A percentile compares a stretch with the other conserved stretches of the same genome.
Evolutionary conservation across 192 early-diverging fungal species (phyloP).

Genomic region (Pilaira anomala): DNA sequence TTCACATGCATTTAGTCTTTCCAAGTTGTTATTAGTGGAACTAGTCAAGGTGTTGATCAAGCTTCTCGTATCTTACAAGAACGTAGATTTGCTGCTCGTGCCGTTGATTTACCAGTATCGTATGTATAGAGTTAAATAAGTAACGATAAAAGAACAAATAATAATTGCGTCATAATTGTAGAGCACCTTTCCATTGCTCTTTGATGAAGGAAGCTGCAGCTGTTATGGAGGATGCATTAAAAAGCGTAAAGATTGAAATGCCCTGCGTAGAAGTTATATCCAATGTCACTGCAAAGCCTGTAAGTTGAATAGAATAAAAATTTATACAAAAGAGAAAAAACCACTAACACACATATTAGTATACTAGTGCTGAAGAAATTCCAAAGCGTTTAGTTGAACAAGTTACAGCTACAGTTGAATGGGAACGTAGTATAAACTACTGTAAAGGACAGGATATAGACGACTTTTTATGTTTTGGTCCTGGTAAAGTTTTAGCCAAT

Average conservation of each 20-base stretch:
- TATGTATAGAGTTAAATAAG: constrained; percentile 36
- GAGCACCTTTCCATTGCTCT: constrained; percentile 92
- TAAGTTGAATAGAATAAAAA: constrained; percentile 50
- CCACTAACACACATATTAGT: constrained; percentile 11
- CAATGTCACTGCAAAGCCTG: constrained; percentile 86
- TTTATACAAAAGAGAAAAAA: neutral
- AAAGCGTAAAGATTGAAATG: constrained; percentile 62
- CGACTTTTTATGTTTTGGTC: constrained; percentile 85
- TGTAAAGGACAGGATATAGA: constrained; percentile 76
- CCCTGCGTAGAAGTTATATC: constrained; percentile 86
- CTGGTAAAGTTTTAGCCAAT: constrained; percentile 86
- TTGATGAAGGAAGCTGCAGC: constrained; percentile 87
- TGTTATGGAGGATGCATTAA: constrained; percentile 69
- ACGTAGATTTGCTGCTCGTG: constrained; percentile 78
- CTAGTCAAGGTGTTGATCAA: constrained; percentile 76
- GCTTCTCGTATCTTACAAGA: constrained; percentile 80
- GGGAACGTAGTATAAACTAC: constrained; percentile 82
- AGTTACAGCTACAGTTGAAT: constrained; percentile 83
- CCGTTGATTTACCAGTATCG: constrained; percentile 88
- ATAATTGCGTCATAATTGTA: constrained; percentile 1
- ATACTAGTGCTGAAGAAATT: constrained; percentile 50
- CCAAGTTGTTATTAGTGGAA: constrained; percentile 92
- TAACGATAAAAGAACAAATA: neutral
- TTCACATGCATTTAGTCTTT: constrained; percentile 42
- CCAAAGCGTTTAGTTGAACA: constrained; percentile 68